Percentiles rank a stretch among this genome's conserved stretches.
Evolutionary conservation across 2,329 filamentous ascomycete species (phyloP).

Genomic region (Cytospora chrysosperma): DNA sequence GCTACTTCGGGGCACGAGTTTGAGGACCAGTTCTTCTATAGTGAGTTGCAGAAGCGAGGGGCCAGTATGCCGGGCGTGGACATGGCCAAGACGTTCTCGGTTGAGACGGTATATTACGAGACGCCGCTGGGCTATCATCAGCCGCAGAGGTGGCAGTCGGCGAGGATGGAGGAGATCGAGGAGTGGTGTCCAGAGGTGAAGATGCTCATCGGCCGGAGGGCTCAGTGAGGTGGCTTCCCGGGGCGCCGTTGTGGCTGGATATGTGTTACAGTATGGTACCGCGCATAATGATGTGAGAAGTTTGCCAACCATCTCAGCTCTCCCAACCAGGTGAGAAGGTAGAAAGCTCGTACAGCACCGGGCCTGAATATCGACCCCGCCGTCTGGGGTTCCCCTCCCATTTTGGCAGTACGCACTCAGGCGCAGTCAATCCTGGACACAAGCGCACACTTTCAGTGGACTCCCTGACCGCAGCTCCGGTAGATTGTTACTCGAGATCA

Average conservation of each 20-base stretch:
- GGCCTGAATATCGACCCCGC: background rate
- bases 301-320: background rate
- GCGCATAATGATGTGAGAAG: background rate
- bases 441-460: too few relatives aligned
- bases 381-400: too few relatives aligned
- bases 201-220: constrained; percentile 24
- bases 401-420: too few relatives aligned
- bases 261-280: background rate
- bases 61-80: constrained; percentile 30
- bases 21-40: constrained; percentile 36
- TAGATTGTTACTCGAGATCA: too few relatives aligned
- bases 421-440: too few relatives aligned
- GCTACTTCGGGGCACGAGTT: constrained; percentile 27
- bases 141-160: constrained; percentile 25
- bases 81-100: constrained; percentile 31
- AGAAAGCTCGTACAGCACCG: background rate
- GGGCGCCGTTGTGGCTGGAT: background rate
- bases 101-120: constrained; percentile 34
- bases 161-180: constrained; percentile 16
- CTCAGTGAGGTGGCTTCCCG: background rate
- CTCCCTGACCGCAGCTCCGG: too few relatives aligned
- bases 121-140: constrained; percentile 32
- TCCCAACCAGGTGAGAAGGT: background rate
- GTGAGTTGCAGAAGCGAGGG: constrained; percentile 29
- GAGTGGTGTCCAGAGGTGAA: constrained; percentile 25